Evolutionary conservation across 2,329 filamentous ascomycete species (phyloP).

Genomic region (Ceratocystis colombiana): DNA sequence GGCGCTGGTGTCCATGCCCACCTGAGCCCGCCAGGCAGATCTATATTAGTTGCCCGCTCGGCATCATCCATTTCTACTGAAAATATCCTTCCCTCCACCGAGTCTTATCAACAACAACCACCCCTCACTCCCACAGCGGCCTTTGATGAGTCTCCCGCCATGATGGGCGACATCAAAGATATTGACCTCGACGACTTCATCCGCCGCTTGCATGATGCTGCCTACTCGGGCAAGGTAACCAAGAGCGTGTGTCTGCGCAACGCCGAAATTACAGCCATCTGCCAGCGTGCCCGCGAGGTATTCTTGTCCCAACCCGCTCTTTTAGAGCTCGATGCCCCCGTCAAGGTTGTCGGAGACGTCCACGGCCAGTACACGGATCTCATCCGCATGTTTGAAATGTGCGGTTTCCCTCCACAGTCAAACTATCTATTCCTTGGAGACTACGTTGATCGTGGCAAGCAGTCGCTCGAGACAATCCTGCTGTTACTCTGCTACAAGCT

Average conservation of each 20-base stretch:
- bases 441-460: slow-evolving; percentile 93
- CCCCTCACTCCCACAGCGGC: slow-evolving; percentile 37
- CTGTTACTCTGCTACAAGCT: slow-evolving; percentile 92
- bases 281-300: slow-evolving; percentile 75
- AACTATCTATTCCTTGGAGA: slow-evolving; percentile 94
- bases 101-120: slow-evolving; percentile 52
- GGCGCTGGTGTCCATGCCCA: slow-evolving; percentile 47
- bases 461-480: slow-evolving; percentile 88
- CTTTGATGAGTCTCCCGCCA: slow-evolving; percentile 43
- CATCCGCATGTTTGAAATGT: slow-evolving; percentile 97
- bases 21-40: slow-evolving; percentile 66
- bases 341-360: slow-evolving; percentile 96
- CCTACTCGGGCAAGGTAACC: slow-evolving; percentile 91
- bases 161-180: slow-evolving; percentile 82
- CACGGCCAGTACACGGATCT: slow-evolving; percentile 95
- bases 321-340: slow-evolving; percentile 81
- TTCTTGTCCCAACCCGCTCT: slow-evolving; percentile 87
- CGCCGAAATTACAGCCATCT: slow-evolving; percentile 91
- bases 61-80: slow-evolving; percentile 32
- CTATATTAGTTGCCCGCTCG: slow-evolving; percentile 77
- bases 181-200: slow-evolving; percentile 97
- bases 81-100: slow-evolving; percentile 26
- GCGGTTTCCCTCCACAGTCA: slow-evolving; percentile 80
- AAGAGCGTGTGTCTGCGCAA: slow-evolving; percentile 97
- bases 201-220: slow-evolving; percentile 82